Evolutionary conservation across 2,329 filamentous ascomycete genomes (phyloP), one percentile per base, ranked within the genome.

Genomic region (Xylaria sp.): DNA sequence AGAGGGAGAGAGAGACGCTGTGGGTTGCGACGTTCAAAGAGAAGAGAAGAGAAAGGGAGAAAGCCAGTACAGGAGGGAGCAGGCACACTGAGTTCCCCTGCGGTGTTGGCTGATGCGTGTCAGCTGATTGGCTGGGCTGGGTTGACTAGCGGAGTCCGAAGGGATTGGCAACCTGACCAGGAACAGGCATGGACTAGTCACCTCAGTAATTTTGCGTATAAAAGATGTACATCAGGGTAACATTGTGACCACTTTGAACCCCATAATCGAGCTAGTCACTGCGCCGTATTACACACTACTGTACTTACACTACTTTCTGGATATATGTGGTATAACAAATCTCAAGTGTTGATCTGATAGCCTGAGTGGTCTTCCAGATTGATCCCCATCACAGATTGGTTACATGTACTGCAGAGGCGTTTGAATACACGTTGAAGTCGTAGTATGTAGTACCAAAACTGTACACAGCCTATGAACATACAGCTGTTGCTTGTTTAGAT

Each of bases 21-120:
- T 61, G 65, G 63, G 65, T 67, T 64, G 67, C 60, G 65, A 62
- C 67, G 60, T 41, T 57, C 50, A 41, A 52, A 65, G 63, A 68
- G 62, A 60, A 59, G 59, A 55, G 18, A 39, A 55, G 68, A 63
- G 68, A 68, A 62, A 61, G 60, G 62, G 63, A 66, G 63, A 62
- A 70, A 63, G 43, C n/a, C 53, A 41, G 61, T n/a, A n/a, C 39
- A 43, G 59, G 66, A 66, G 63, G 64, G 59, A 63, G 62, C 45
- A 56, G 50, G 55, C 32, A 18, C 43, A 7, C 58, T 60, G 56
- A 39, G 48, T 12, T 55, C 48, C 48, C 46, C 62, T 52, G 67
- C 52, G 61, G 56, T 30, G 58, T 45, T 55, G 36, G 63, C 48
- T 25, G 57, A 60, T 65, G n/a, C 28, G 25, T 34, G 63, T 28